phyloP scores from a whole-genome alignment of 2,329 filamentous ascomycete genomes.

The Curvularia sp. region DNA sequence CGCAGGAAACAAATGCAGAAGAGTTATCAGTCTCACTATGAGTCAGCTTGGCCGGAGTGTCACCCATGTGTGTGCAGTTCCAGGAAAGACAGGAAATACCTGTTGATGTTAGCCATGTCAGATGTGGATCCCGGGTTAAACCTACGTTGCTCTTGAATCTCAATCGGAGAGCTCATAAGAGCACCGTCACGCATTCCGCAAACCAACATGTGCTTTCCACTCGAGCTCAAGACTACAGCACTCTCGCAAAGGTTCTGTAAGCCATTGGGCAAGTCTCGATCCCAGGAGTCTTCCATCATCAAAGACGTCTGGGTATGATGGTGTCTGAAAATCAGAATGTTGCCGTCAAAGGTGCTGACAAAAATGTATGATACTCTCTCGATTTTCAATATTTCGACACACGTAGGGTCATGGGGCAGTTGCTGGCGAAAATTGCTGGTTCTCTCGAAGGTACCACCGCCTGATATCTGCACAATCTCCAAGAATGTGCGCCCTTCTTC shows the following conservation, averaged over 20 bases:
- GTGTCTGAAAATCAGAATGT: conserved; percentile 31
- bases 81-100: conserved; percentile 14
- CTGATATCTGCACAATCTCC: conserved; percentile 26
- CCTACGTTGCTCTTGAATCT: conserved; percentile 16
- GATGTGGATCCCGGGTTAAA: neutral
- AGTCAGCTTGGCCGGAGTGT: conserved; percentile 37
- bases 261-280: conserved; percentile 4
- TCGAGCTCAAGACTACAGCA: conserved; percentile 30
- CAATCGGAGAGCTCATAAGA: conserved; percentile 28
- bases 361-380: conserved; percentile 31
- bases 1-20: conserved; percentile 49
- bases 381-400: conserved; percentile 41
- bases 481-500: conserved; percentile 31
- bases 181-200: conserved; percentile 49
- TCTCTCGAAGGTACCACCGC: conserved; percentile 26
- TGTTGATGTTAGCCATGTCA: conserved; percentile 7
- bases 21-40: conserved; percentile 32
- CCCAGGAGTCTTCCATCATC: conserved; percentile 22
- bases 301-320: conserved; percentile 10
- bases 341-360: conserved; percentile 39
- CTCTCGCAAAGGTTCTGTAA: conserved; percentile 40
- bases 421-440: conserved; percentile 15
- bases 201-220: conserved; percentile 28
- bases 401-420: conserved; percentile 42
- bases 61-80: conserved; percentile 33